Evolutionary conservation across 1,139 yeast genomes (phyloP).

Genomic region (Suhomyces maxii): DNA sequence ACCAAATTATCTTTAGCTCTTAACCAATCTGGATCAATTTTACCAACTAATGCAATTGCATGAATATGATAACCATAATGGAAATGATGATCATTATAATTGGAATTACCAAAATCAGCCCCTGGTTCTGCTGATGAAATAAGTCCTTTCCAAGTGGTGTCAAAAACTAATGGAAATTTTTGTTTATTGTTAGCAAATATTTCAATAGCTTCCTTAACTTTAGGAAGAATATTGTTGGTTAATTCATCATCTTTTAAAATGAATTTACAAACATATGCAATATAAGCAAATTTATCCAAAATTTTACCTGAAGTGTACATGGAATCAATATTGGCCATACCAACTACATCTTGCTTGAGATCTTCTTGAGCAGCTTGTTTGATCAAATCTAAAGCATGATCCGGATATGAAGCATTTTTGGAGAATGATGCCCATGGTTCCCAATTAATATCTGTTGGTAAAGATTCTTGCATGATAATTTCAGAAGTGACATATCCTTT

Average conservation of each 20-base stretch:
- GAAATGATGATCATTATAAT: conserved; percentile 80
- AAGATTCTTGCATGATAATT: conserved; percentile 48
- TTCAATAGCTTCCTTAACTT: conserved; percentile 57
- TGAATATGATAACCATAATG: conserved; percentile 79
- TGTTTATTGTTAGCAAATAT: conserved; percentile 59
- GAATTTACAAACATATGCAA: conserved; percentile 61
- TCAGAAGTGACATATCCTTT: conserved; percentile 52
- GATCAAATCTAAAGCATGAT: conserved; percentile 39
- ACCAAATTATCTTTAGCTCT: conserved; percentile 28
- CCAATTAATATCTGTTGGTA: conserved; percentile 53
- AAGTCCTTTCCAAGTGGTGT: conserved; percentile 71
- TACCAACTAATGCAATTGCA: conserved; percentile 65
- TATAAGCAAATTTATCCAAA: conserved; percentile 72
- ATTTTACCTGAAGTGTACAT: conserved; percentile 80
- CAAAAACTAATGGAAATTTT: conserved; percentile 65
- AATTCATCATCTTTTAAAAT: conserved; percentile 51
- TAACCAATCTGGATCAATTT: conserved; percentile 50
- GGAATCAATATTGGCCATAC: conserved; percentile 62
- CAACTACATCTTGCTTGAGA: conserved; percentile 52
- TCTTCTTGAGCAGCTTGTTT: conserved; percentile 52
- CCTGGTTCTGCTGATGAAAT: conserved; percentile 65
- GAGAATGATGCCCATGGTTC: conserved; percentile 59
- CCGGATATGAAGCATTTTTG: conserved; percentile 32
- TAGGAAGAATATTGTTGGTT: conserved; percentile 46
- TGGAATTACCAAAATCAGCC: conserved; percentile 76